Conservation (phyloP, 352 stramenopile species). For the Pythium aphanidermatum region DNA sequence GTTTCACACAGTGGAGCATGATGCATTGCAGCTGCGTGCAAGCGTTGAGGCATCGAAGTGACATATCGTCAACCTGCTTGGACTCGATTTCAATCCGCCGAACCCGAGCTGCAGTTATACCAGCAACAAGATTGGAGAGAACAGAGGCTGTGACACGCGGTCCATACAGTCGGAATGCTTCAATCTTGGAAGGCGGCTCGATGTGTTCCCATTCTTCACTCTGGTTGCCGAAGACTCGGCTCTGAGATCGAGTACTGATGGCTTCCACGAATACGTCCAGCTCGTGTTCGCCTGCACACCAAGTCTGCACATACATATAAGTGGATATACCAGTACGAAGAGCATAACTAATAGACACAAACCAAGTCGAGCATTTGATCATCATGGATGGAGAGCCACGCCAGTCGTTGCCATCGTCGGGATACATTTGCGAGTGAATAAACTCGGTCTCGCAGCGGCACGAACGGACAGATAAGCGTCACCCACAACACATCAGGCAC, state of each 20-base stretch:
- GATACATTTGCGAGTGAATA: slow-evolving; percentile 44
- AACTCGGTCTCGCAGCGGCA: slow-evolving; percentile 56
- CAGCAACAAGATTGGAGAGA: slow-evolving; percentile 34
- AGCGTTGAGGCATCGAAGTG: slow-evolving; percentile 31
- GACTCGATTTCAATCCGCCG: slow-evolving; percentile 58
- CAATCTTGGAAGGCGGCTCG: slow-evolving; percentile 30
- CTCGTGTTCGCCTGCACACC: slow-evolving; percentile 60
- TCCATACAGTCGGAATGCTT: slow-evolving; percentile 55
- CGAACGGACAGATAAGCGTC: slow-evolving; percentile 40
- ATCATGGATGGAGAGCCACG: slow-evolving; percentile 47
- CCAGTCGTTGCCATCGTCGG: slow-evolving; percentile 43
- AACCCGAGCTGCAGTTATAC: slow-evolving; percentile 30
- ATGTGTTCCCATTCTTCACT: background rate
- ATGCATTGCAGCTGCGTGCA: slow-evolving; percentile 34
- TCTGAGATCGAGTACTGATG: no score
- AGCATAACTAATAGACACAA: slow-evolving; percentile 1
- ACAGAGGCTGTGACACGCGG: slow-evolving; percentile 41
- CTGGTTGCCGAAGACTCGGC: slow-evolving; percentile 4
- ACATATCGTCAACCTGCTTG: slow-evolving; percentile 52
- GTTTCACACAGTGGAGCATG: slow-evolving; percentile 66
- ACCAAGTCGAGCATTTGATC: slow-evolving; percentile 53
- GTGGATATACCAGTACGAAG: background rate
- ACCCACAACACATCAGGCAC: slow-evolving; percentile 42
- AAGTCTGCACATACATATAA: slow-evolving; percentile 34
- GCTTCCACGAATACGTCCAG: slow-evolving; percentile 35